Base-by-base conservation (phyloP, 768 basidiomycete genomes). In the Mycena filopes region DNA sequence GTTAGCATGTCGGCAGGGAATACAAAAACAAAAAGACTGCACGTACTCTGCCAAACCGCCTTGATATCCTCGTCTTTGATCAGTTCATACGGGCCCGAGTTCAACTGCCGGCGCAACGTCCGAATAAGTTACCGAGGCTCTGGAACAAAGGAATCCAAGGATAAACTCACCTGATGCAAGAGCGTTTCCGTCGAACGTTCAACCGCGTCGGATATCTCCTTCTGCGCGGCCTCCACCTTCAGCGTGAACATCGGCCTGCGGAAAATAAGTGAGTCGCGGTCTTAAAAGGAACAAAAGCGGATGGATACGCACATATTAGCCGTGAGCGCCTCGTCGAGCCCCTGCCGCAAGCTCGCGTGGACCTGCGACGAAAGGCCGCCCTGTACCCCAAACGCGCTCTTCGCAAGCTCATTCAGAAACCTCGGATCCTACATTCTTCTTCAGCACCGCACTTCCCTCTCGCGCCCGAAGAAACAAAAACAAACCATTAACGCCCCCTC, bases 1-100 rank as follows among this genome's bases (percentile, higher is more conserved):
- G 42, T 18, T 11, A 40, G 31, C 59, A 25, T 21, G 10, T n/a
- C n/a, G n/a, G n/a, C n/a, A 29, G 21, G 7, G n/a, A 8, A 11
- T 18, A 47, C 2, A 3, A n/a, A 49, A 25, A 9, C 11, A 8
- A 41, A n/a, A 15, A 23, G 41, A 29, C 7, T 72, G 72, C 1
- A 50, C 64, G 13, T 36, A 65, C 61, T 56, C 31, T 70, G 47
- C 70, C 70, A 71, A 4, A 71, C 70, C 1, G 50, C 41, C 29
- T 54, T 64, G n/a, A 71, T 68, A 49, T 71, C 70, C 28, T 71
- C 70, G 48, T 71, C 70, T 38, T 71, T 65, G 51, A 71, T 71
- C 16, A 71, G 49, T 26, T 71, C 51, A 29, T 71, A 59, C 5
- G 70, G 67, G 1, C 70, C 70, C 1, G 70, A 64, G 36, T 71